Base-by-base conservation (phyloP, 2,329 filamentous ascomycete genomes). In the Trichoderma oligosporum region DNA sequence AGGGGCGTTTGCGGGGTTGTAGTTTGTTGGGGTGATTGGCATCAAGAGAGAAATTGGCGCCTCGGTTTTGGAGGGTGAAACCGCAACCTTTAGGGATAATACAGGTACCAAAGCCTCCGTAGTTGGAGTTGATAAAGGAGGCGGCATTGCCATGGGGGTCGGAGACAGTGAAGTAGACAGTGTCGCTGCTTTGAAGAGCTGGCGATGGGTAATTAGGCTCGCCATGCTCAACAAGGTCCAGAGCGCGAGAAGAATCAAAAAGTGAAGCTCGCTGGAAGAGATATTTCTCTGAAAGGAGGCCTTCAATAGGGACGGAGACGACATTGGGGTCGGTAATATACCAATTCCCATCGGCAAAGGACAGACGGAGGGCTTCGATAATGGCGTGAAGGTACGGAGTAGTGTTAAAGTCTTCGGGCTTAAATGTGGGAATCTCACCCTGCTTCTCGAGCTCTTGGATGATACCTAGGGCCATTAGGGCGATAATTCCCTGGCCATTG, bases 71-170 rank as follows among this genome's bases (percentile, higher is more conserved):
- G 18, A 99, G 81, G 1, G 90, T 93, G 75, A 97, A 97, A 7
- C 93, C 93, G 70, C 91, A 96, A 6, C 87, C 89, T 39, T 79
- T 75, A 18, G 94, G 93, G 49, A 99, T 84, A 68, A 97, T 96
- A 63, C 78, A 81, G 0, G 91, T 94, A 52, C 94, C 94, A 71
- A 97, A 93, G 0, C 90, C 91, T 56, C 82, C 86, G 73, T 92
- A 97, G 78, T 93, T 95, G 73, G 87, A 92, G 80, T 96, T 97
- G 77, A 97, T 97, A 75, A 97, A 97, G 20, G 88, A 94, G 53
- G 94, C 92, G 31, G 88, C 93, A 72, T 97, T 97, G 54, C 94
- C 94, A 29, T 84, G 77, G 1, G 78, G 73, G 74, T 97, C 94
- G 0, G 91, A 88, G 9, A 88, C 88, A 57, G 87, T 85, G 68